phyloP scores from a whole-genome alignment of 176 grass and related monocot species.

The Aegilops tauschii region DNA sequence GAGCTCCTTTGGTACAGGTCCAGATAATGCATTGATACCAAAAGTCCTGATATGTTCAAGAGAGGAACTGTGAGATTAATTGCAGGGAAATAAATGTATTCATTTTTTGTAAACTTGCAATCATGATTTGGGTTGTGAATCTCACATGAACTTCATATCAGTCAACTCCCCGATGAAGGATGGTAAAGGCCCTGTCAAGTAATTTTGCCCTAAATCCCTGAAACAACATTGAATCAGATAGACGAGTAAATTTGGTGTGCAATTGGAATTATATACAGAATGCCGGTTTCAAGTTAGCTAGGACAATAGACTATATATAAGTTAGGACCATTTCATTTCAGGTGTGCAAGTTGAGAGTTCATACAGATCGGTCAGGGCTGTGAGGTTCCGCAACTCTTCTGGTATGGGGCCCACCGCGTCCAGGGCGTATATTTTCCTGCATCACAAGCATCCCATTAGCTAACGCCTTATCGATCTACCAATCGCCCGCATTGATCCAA shows the following conservation, averaged over 20 bases:
- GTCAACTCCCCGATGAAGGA: slow-evolving; percentile 73
- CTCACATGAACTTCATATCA: slow-evolving; percentile 65
- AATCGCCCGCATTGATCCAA: no score
- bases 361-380: slow-evolving; percentile 61
- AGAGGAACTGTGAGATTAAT: not conserved
- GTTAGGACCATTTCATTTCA: not conserved
- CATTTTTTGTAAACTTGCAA: not conserved
- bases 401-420: slow-evolving; percentile 50
- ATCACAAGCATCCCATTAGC: not conserved
- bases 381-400: slow-evolving; percentile 60
- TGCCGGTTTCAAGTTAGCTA: not conserved
- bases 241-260: not conserved
- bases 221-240: slow-evolving; percentile 22
- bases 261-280: not conserved
- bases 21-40: slow-evolving; percentile 76
- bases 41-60: slow-evolving; percentile 41
- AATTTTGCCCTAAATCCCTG: slow-evolving; percentile 60
- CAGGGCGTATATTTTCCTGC: slow-evolving; percentile 48
- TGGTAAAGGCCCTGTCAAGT: slow-evolving; percentile 67
- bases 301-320: no score
- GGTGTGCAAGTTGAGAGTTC: not conserved
- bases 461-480: not conserved
- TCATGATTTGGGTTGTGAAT: not conserved
- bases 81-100: not conserved
- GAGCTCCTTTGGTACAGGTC: slow-evolving; percentile 81